These are phyloP conservation scores for Dactylis glomerata DNA, from an alignment of 176 grass and related monocot species.

Conservation along the genomic window DNA sequence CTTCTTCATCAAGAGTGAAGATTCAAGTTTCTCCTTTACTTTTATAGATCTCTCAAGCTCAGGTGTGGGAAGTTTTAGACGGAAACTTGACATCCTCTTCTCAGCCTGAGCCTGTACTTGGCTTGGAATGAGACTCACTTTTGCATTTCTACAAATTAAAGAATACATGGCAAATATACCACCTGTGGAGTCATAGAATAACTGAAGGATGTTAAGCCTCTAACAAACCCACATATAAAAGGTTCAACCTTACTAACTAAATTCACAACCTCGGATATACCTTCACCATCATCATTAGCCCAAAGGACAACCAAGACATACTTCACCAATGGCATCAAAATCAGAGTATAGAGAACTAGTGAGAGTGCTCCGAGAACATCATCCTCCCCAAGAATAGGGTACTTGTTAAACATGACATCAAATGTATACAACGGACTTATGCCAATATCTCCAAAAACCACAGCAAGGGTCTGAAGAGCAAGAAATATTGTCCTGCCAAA, in stretches of 20 bases:
- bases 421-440: conserved; percentile 93
- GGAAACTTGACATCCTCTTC: conserved; percentile 73
- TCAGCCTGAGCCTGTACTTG: conserved; percentile 77
- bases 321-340: conserved; percentile 81
- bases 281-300: conserved; percentile 91
- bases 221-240: background rate
- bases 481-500: conserved; percentile 69
- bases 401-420: conserved; percentile 89
- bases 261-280: conserved; percentile 59
- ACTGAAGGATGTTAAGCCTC: conserved; percentile 31
- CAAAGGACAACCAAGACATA: conserved; percentile 83
- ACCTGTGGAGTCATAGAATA: conserved; percentile 54
- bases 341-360: conserved; percentile 83
- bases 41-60: conserved; percentile 85
- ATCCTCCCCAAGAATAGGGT: conserved; percentile 60
- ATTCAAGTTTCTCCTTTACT: conserved; percentile 87
- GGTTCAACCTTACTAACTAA: conserved; percentile 27
- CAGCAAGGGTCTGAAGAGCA: conserved; percentile 81
- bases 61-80: conserved; percentile 64
- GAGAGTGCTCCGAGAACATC: conserved; percentile 97
- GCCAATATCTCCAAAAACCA: conserved; percentile 96
- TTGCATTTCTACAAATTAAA: conserved; percentile 86
- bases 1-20: conserved; percentile 68
- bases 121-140: conserved; percentile 79
- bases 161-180: conserved; percentile 99